Base-by-base conservation (phyloP, 345 rosid species). In the Pugionium cornutum region DNA sequence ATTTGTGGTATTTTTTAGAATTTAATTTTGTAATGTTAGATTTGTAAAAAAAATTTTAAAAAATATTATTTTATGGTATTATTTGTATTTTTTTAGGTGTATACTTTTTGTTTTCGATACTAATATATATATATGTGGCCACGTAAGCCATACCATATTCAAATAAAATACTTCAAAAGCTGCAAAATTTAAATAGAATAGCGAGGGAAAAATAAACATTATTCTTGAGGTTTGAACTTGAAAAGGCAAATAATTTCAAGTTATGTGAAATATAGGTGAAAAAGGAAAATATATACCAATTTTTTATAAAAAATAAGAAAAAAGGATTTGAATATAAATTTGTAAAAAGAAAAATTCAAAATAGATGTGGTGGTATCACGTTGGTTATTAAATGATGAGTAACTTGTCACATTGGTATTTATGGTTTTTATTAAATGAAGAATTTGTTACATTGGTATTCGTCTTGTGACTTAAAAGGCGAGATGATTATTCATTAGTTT, bases 191-290 rank as follows among this genome's bases (percentile, higher is more conserved):
- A 64, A 56, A 72, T 46, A 33, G 26, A 64, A 40, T 9, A 57
- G 58, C 53, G 76, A 64, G 76, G 76, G 76, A 72, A 64, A 64
- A 59, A 18, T 29, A 41, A 41, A 9, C 4, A 40, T 27, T 32
- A 55, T 39, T 55, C 36, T 37, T 2, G 45, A 56, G 43, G 9
- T 56, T 56, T 63, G 58, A 64, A 56, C 53, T 64, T 18, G 18
- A 18, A 18, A 18, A 18, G 18, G 18, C 18, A 18, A 18, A 18
- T 18, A 0, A 0, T 18, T 18, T 18, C 5, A 55, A 55, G 11
- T 37, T 46, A 18, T 18, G 18, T 18, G 18, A 18, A 18, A 18
- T 18, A 18, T 18, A 18, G 18, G 0, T 18, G 18, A 18, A n/a
- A 5, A 0, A 31, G 18, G 18, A 18, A 18, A 18, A 18, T 18